These are phyloP conservation scores for Penicillium cosmopolitanum DNA, from an alignment of 495 filamentous ascomycete species.

Conservation along the genomic window DNA sequence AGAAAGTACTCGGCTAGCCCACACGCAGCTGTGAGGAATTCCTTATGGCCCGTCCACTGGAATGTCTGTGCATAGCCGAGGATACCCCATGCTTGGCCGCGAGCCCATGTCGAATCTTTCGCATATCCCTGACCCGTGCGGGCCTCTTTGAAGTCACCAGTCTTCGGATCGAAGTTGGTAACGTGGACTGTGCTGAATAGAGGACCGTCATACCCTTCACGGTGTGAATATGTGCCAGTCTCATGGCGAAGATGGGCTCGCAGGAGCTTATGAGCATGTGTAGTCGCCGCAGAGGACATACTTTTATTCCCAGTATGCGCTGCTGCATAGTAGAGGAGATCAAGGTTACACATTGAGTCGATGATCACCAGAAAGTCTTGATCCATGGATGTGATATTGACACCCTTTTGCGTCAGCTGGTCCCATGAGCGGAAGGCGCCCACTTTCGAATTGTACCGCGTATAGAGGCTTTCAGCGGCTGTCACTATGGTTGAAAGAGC, in stretches of 20 bases:
- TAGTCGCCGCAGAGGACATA: conserved; percentile 36
- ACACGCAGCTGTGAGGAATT: conserved; percentile 39
- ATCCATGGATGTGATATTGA: conserved; percentile 25
- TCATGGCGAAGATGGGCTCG: conserved; percentile 32
- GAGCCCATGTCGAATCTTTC: conserved; percentile 42
- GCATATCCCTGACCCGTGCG: conserved; percentile 45
- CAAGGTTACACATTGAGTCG: conserved; percentile 49
- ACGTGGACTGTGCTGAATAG: conserved; percentile 41
- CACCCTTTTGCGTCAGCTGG: conserved; percentile 18
- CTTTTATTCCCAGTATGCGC: conserved; percentile 28
- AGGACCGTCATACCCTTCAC: conserved; percentile 14
- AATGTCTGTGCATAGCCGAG: conserved; percentile 49
- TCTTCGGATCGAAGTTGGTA: conserved; percentile 42
- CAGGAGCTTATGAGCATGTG: conserved; percentile 38
- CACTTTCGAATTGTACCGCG: conserved; percentile 34
- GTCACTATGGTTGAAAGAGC: conserved; percentile 31
- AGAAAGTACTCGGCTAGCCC: conserved; percentile 47
- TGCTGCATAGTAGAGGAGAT: conserved; percentile 47
- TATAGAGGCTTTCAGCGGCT: conserved; percentile 39
- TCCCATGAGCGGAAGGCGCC: conserved; percentile 50
- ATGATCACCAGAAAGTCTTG: conserved; percentile 48
- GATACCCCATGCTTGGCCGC: conserved; percentile 50
- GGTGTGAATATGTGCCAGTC: conserved; percentile 22
- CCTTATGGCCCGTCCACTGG: conserved; percentile 40
- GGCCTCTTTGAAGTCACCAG: conserved; percentile 37